Evolutionary conservation across 1,284 basidiomycete genomes (phyloP), one percentile per base, ranked within the genome.

Genomic region (Tilletiopsis washingtonensis): DNA sequence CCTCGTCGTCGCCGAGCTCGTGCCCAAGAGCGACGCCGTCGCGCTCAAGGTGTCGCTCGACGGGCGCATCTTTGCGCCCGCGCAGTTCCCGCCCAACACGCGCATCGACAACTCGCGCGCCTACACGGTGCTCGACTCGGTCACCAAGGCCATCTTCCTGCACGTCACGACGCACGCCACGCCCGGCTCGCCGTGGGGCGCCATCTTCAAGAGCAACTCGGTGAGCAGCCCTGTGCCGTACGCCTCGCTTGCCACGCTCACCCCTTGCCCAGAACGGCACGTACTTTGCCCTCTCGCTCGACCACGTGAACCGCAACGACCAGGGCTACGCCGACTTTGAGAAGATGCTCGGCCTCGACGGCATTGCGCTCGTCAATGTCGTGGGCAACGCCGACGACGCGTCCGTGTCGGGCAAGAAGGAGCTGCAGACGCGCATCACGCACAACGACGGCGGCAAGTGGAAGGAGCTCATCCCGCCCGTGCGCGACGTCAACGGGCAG

Each of bases 391-490:
- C 88, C 0, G 76, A 80, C 0, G 84, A 88, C 47, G 89, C 89
- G 0, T 76, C 78, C 1, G 69, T 94, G 3, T 82, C 82, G 2
- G 82, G 84, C 4, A 76, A 74, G 41, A 98, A 98, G 78, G 77
- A 80, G 52, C 74, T 98, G 11, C 86, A 88, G 75, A 85, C 83
- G 2, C 77, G 84, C 49, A 97, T 99, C 62, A 96, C 91, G 1
- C 91, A 97, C 74, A 99, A 98, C 64, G 94, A 99, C 74, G 91
- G 90, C 80, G 84, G 90, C 17, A 82, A 81, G 0, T 98, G 94
- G 93, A 87, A 86, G 66, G 78, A 83, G 0, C 74, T 98, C 41
- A 77, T 74, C 3, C 87, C 91, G 0, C 93, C 94, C 0, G 62
- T 73, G 6, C 54, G 69, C 20, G 94, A 99, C 75, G 88, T 88